Evolutionary conservation across 495 filamentous ascomycete species (phyloP).

Genomic region (Neurospora sp.): DNA sequence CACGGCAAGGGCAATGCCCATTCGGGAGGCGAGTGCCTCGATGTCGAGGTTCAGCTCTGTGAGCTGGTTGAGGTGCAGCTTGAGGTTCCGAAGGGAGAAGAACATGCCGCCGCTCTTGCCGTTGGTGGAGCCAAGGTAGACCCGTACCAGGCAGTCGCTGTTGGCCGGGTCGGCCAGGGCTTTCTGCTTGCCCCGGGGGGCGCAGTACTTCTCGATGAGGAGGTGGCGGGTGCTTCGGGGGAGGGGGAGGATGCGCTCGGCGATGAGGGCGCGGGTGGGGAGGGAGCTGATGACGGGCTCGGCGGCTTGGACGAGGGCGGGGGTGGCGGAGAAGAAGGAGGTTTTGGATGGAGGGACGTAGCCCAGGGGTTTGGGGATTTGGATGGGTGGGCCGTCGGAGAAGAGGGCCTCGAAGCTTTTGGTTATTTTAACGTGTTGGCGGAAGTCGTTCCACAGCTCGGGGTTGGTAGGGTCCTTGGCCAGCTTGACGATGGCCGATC

Average conservation of each 20-base stretch:
- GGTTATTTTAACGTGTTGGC: neutral
- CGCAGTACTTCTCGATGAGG: conserved; percentile 20
- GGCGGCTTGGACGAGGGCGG: neutral
- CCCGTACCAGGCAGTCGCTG: conserved; percentile 17
- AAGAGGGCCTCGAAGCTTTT: neutral
- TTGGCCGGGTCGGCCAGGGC: conserved; percentile 10
- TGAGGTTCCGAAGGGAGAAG: conserved; percentile 12
- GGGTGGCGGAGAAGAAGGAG: neutral
- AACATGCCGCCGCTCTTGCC: conserved; percentile 1
- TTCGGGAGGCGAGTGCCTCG: neutral
- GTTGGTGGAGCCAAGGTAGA: conserved; percentile 14
- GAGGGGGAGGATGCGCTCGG: conserved; percentile 4
- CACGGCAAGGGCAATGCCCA: conserved; percentile 4
- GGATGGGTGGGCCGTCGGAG: neutral
- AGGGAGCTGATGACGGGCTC: neutral
- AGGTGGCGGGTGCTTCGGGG: neutral
- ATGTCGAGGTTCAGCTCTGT: conserved; percentile 1
- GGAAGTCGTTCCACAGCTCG: conserved; percentile 8
- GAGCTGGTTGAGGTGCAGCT: conserved; percentile 13
- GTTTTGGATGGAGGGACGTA: neutral
- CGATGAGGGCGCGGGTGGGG: conserved; percentile 1
- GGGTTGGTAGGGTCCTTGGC: neutral
- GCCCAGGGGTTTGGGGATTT: neutral
- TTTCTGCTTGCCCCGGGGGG: neutral
- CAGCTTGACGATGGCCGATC: conserved; percentile 2